Base-by-base conservation (phyloP, 2,329 filamentous ascomycete genomes). In the Penicillium frequentans region DNA sequence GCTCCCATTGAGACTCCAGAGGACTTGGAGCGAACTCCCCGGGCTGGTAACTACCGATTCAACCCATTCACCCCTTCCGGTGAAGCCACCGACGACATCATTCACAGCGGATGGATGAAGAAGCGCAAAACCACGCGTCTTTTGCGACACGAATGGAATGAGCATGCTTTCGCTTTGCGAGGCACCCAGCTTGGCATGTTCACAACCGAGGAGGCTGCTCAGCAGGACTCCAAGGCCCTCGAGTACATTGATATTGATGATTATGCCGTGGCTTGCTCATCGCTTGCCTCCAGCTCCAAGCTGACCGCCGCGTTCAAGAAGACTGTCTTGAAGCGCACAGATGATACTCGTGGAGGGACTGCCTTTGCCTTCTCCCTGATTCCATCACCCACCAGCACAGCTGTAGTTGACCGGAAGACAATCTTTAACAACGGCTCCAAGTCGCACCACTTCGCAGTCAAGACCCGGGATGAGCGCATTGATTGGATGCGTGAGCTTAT, bases 361-460 rank as follows among this genome's bases (percentile, higher is more conserved):
- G 71, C 72, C 0, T 79, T 79, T 60, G 70, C 70, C 1, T 79
- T 79, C 56, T 77, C 75, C 0, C 54, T 79, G 7, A 70, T 79
- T 31, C 76, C 79, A 0, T 64, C 77, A 1, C 64, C 72, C n/a
- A n/a, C n/a, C n/a, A n/a, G n/a, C n/a, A n/a, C n/a, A n/a, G n/a
- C n/a, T n/a, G n/a, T n/a, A n/a, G n/a, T n/a, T n/a, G n/a, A n/a
- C n/a, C n/a, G n/a, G n/a, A n/a, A n/a, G n/a, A n/a, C n/a, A n/a
- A n/a, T 74, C 47, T 73, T 77, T 60, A 48, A 61, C 10, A 68
- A 84, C 55, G 86, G 84, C 11, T 86, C 86, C 67, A 97, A 96
- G 82, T 90, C 90, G 45, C 93, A 98, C 70, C 91, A 98, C 73
- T 98, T 98, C 72, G 91, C 93, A 0, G 93, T 97, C 65, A 89